These are phyloP conservation scores for Myxozyma vanderwaltii DNA, from an alignment of 805 yeast genomes.

Conservation along the genomic window DNA sequence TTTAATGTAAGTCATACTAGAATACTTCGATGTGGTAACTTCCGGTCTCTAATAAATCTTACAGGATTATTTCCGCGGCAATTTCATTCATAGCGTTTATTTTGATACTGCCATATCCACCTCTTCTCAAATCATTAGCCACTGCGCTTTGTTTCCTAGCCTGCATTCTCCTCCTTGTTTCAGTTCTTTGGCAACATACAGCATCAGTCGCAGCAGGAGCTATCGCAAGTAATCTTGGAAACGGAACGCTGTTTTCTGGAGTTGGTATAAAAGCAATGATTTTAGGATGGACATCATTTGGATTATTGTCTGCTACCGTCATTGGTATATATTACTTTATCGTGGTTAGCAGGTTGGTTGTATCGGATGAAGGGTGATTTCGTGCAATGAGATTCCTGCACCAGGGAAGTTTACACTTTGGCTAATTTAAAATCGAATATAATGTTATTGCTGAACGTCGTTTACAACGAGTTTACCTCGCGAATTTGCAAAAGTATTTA, in stretches of 20 bases:
- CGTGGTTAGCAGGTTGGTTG: slow-evolving; percentile 1
- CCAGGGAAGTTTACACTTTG: no score
- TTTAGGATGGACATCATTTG: slow-evolving; percentile 31
- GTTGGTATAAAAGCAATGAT: slow-evolving; percentile 26
- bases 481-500: no score
- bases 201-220: slow-evolving; percentile 25
- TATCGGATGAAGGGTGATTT: neutral
- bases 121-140: slow-evolving; percentile 15
- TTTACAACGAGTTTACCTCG: no score
- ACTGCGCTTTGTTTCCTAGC: slow-evolving; percentile 20
- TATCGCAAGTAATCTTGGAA: slow-evolving; percentile 16
- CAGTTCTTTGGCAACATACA: slow-evolving; percentile 33
- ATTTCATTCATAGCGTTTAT: slow-evolving; percentile 25
- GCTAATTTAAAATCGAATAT: no score
- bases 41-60: no score
- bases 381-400: neutral
- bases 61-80: slow-evolving; percentile 19
- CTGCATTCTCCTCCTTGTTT: slow-evolving; percentile 21
- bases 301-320: slow-evolving; percentile 11
- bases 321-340: slow-evolving; percentile 29
- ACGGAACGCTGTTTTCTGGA: slow-evolving; percentile 24
- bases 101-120: slow-evolving; percentile 29
- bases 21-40: no score
- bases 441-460: no score
- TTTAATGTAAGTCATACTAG: slow-evolving; percentile 8